phyloP scores from a whole-genome alignment of 2,329 filamentous ascomycete species.

The Cladosporium sp. region DNA sequence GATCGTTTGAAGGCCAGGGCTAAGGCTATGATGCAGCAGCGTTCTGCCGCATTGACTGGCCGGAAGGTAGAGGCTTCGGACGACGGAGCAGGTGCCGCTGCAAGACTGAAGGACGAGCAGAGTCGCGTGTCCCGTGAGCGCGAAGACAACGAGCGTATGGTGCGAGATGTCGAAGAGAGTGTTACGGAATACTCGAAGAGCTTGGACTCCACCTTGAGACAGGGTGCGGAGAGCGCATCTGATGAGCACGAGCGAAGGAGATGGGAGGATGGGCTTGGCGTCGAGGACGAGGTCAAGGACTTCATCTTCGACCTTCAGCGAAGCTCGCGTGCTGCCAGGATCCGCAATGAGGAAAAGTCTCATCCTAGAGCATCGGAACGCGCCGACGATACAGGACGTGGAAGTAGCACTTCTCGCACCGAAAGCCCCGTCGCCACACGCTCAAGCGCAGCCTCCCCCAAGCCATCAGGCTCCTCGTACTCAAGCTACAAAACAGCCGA shows the following conservation, averaged over 20 bases:
- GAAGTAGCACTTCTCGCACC: conserved; percentile 24
- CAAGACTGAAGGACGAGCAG: conserved; percentile 84
- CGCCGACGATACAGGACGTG: conserved; percentile 28
- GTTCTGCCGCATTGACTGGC: conserved; percentile 85
- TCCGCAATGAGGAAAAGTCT: conserved; percentile 56
- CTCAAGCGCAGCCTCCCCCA: conserved; percentile 36
- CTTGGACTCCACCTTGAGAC: conserved; percentile 83
- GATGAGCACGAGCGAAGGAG: conserved; percentile 86
- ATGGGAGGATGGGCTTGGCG: conserved; percentile 93
- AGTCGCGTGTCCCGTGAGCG: conserved; percentile 76
- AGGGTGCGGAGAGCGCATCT: conserved; percentile 67
- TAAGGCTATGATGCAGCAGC: conserved; percentile 98
- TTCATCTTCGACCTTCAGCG: conserved; percentile 97
- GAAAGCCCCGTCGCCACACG: conserved; percentile 29
- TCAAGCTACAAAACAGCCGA: conserved; percentile 84
- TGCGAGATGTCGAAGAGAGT: conserved; percentile 92
- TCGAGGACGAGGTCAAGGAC: conserved; percentile 94
- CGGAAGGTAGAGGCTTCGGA: conserved; percentile 62
- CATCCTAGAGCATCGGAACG: conserved; percentile 16
- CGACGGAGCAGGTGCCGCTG: conserved; percentile 73
- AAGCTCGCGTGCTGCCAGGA: conserved; percentile 70
- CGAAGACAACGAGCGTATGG: conserved; percentile 95
- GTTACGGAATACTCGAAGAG: conserved; percentile 81
- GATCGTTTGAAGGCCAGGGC: conserved; percentile 92
- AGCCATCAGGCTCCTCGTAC: conserved; percentile 61